phyloP scores from a whole-genome alignment of 306 rosid genomes.

The Medicago ruthenica region DNA sequence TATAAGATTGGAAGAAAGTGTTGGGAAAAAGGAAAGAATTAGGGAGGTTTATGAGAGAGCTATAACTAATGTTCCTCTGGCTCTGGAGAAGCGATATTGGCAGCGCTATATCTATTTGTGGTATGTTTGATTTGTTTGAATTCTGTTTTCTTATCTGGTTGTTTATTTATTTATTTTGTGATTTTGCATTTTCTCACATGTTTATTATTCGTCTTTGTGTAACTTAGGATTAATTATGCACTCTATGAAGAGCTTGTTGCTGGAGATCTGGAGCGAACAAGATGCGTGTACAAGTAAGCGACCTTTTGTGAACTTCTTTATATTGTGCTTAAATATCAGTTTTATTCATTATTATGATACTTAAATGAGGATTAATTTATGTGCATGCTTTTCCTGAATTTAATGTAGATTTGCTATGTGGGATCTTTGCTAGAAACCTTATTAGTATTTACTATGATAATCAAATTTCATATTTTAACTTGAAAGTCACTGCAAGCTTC shows the following conservation, averaged over 20 bases:
- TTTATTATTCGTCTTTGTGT: conserved; percentile 38
- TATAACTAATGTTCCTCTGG: too few species aligned
- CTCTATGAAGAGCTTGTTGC: conserved; percentile 91
- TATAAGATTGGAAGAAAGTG: too few species aligned
- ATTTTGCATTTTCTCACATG: conserved; percentile 13
- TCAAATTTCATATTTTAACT: too few species aligned
- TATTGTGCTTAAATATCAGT: background rate
- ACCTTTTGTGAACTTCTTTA: conserved; percentile 1
- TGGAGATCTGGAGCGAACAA: conserved; percentile 72
- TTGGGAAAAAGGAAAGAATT: too few species aligned
- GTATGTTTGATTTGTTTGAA: conserved; percentile 55
- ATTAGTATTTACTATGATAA: too few species aligned
- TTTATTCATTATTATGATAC: too few species aligned
- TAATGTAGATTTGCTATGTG: background rate
- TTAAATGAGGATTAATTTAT: background rate
- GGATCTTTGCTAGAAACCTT: background rate
- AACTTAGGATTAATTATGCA: conserved; percentile 86
- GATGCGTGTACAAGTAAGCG: conserved; percentile 79
- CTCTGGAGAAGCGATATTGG: conserved; percentile 95
- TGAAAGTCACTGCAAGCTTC: too few species aligned
- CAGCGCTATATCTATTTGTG: conserved; percentile 91
- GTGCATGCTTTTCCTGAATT: conserved; percentile 19
- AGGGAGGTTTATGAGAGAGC: too few species aligned
- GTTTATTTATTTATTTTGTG: conserved; percentile 1
- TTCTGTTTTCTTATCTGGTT: background rate